Conservation (phyloP, 495 filamentous ascomycete species). For the Filosporella fistucella region DNA sequence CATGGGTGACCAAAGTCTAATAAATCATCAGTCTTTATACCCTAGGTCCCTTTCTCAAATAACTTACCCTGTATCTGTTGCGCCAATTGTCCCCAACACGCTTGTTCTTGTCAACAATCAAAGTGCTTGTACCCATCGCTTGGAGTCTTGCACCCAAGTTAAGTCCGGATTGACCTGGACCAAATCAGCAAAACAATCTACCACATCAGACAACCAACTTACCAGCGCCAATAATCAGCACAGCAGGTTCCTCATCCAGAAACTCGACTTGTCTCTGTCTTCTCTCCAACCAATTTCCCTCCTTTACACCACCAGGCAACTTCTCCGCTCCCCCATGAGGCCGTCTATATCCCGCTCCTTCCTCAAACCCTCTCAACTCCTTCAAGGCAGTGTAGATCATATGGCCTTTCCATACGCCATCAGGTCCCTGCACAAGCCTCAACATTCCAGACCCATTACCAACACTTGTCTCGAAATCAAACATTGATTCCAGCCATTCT, state of each 20-base stretch:
- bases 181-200: too few relatives aligned
- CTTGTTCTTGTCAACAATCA: conserved; percentile 58
- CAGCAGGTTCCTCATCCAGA: conserved; percentile 47
- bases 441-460: conserved; percentile 48
- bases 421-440: conserved; percentile 40
- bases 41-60: too few relatives aligned
- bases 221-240: conserved; percentile 52
- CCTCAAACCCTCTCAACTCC: conserved; percentile 44
- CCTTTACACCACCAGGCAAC: conserved; percentile 21
- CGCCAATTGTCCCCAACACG: conserved; percentile 68
- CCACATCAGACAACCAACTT: not conserved
- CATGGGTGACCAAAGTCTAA: too few relatives aligned
- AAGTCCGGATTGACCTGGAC: conserved; percentile 42
- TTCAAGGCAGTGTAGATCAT: conserved; percentile 49
- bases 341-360: conserved; percentile 37
- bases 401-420: conserved; percentile 49
- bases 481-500: conserved; percentile 23
- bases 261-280: conserved; percentile 48
- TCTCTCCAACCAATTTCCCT: conserved; percentile 53
- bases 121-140: conserved; percentile 47
- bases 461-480: conserved; percentile 31
- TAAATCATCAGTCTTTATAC: too few relatives aligned
- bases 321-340: conserved; percentile 38
- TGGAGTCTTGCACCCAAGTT: conserved; percentile 59
- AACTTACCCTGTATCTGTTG: conserved; percentile 51